These are phyloP conservation scores for Schoenoplectus triqueter DNA, from an alignment of 202 grass and related monocot species.

Conservation along the genomic window DNA sequence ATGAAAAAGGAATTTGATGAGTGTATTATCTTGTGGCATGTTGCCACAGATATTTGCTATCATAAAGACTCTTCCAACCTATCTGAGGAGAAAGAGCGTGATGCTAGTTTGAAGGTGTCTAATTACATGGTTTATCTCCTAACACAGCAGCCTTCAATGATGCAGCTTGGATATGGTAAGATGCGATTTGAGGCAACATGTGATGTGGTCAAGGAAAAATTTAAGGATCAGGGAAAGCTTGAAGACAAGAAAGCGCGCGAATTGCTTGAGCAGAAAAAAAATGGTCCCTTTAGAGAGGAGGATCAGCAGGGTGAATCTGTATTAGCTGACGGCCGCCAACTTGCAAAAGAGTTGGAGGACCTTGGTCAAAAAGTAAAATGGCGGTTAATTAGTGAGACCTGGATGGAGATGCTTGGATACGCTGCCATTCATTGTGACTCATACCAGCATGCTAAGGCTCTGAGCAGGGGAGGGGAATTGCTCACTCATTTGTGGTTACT, in stretches of 20 bases:
- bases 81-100: not conserved
- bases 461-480: slow-evolving; percentile 26
- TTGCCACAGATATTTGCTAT: slow-evolving; percentile 34
- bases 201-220: not conserved
- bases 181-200: not conserved
- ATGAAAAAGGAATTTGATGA: slow-evolving; percentile 23
- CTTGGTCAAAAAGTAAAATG: not conserved
- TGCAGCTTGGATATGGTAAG: not conserved
- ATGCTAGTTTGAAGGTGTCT: not conserved
- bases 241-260: not conserved
- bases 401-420: slow-evolving; percentile 30
- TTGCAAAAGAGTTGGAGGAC: not conserved
- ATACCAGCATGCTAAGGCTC: slow-evolving; percentile 17
- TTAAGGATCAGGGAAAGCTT: not conserved
- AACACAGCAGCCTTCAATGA: not conserved
- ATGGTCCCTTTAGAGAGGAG: not conserved
- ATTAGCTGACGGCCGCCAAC: not conserved
- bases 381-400: not conserved
- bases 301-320: not conserved
- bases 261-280: not conserved
- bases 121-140: slow-evolving; percentile 34
- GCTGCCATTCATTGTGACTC: slow-evolving; percentile 14
- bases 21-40: slow-evolving; percentile 30
- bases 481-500: slow-evolving; percentile 28
- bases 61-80: not conserved